A percentile compares a stretch with the other conserved stretches of the same genome.
These are phyloP conservation scores for Sordariomycetes sp. DNA, from an alignment of 2,329 filamentous ascomycete genomes.

Conservation along the genomic window DNA sequence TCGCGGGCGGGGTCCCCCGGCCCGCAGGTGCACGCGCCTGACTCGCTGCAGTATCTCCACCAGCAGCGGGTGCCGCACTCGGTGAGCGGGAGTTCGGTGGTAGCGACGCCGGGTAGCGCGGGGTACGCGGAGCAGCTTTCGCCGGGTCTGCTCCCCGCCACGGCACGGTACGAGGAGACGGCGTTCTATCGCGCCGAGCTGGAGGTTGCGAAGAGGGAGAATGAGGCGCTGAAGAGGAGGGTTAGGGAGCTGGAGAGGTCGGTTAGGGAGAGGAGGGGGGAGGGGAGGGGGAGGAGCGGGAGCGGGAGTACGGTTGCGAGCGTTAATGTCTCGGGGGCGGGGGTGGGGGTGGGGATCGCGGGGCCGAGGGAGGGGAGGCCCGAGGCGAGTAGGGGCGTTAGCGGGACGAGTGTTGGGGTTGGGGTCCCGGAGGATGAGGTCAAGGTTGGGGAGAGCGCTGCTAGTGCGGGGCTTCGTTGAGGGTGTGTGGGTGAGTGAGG, in stretches of 20 bases:
- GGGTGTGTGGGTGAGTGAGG: not conserved
- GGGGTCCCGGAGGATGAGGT: conserved; percentile 48
- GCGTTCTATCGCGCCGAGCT: conserved; percentile 46
- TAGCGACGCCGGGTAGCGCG: conserved; percentile 24
- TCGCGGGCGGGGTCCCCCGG: conserved; percentile 37
- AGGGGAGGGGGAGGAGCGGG: conserved; percentile 33
- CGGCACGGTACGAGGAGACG: conserved; percentile 48
- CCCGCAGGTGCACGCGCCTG: conserved; percentile 5
- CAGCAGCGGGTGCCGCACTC: conserved; percentile 26
- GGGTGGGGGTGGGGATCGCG: conserved; percentile 13
- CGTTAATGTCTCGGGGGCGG: conserved; percentile 21
- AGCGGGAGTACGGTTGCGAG: conserved; percentile 41
- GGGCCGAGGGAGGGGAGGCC: conserved; percentile 16
- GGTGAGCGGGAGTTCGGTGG: conserved; percentile 19
- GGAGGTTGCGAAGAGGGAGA: conserved; percentile 48
- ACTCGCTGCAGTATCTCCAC: conserved; percentile 33
- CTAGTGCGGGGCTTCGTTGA: conserved; percentile 26
- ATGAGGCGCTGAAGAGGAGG: conserved; percentile 45
- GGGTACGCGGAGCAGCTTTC: conserved; percentile 27
- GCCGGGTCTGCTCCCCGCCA: conserved; percentile 40
- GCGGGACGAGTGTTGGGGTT: conserved; percentile 29
- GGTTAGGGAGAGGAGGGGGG: conserved; percentile 33
- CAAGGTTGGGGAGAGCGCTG: conserved; percentile 48
- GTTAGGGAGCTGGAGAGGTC: conserved; percentile 48
- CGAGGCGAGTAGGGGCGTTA: conserved; percentile 30